Evolutionary conservation across 371 early-diverging fungal genomes (phyloP).

Genomic region (Saksenaea vasiformis): DNA sequence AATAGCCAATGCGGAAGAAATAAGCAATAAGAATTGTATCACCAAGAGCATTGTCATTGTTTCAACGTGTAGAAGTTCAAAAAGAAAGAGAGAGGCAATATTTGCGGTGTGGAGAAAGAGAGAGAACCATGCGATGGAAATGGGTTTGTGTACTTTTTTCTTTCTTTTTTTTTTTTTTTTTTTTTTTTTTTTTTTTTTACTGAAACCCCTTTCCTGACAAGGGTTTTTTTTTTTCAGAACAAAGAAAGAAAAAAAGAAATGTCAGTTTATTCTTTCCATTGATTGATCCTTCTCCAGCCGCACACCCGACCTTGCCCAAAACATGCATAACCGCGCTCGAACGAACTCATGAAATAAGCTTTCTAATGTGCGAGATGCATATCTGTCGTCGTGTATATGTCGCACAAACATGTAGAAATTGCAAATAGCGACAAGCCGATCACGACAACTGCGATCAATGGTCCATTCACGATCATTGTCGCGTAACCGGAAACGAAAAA

Average conservation of each 20-base stretch:
- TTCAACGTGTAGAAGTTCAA: too few relatives aligned
- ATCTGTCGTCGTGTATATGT: slow-evolving; percentile 74
- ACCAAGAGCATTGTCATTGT: background rate
- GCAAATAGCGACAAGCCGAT: slow-evolving; percentile 78
- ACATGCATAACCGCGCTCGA: slow-evolving; percentile 78
- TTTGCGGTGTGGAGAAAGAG: too few relatives aligned
- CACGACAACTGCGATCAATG: slow-evolving; percentile 80
- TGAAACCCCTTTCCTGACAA: background rate
- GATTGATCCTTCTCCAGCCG: background rate
- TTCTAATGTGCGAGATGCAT: slow-evolving; percentile 61
- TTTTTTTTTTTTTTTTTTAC: background rate
- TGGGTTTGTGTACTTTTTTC: too few relatives aligned
- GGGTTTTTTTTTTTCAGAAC: background rate
- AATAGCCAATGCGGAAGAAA: slow-evolving; percentile 10
- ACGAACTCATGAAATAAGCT: slow-evolving; percentile 77
- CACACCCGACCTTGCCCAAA: slow-evolving; percentile 67
- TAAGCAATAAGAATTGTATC: background rate
- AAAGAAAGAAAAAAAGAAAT: background rate
- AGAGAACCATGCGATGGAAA: too few relatives aligned
- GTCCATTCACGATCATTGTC: slow-evolving; percentile 69
- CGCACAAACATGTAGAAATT: slow-evolving; percentile 88
- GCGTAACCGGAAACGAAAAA: slow-evolving; percentile 68
- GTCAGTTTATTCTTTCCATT: too few relatives aligned
- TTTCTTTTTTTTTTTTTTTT: background rate
- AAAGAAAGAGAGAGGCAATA: background rate